These are phyloP conservation scores for Aspergillus novofumigatus DNA, from an alignment of 2,329 filamentous ascomycete genomes.

Conservation along the genomic window DNA sequence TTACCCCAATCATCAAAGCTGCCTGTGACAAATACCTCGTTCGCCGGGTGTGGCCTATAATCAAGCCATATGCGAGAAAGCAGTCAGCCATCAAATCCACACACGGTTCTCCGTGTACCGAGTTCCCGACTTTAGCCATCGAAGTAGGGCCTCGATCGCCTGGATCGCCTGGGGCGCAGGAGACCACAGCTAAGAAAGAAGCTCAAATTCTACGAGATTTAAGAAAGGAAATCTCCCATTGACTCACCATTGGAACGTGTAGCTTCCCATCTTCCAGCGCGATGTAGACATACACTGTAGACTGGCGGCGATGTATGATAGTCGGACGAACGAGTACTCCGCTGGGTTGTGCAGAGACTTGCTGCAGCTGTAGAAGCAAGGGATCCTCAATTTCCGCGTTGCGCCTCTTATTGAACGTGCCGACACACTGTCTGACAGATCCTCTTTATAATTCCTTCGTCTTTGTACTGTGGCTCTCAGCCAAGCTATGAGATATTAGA, in stretches of 20 bases:
- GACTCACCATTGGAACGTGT: constrained; percentile 38
- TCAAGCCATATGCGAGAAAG: constrained; percentile 16
- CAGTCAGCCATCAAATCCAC: constrained; percentile 25
- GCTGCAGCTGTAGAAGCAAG: neutral
- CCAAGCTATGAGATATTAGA: neutral
- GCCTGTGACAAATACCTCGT: constrained; percentile 90
- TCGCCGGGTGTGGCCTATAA: constrained; percentile 73
- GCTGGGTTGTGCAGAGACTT: neutral
- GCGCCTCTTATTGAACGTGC: neutral
- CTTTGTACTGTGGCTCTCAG: neutral
- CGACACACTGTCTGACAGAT: neutral
- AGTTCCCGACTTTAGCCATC: constrained; percentile 6
- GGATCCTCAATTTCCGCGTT: neutral
- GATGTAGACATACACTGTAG: neutral
- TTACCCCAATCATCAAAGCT: constrained; percentile 94
- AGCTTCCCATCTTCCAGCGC: constrained; percentile 28
- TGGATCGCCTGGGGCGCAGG: neutral
- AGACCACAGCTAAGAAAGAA: neutral
- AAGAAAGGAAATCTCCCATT: neutral
- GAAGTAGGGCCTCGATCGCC: neutral
- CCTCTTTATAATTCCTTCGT: neutral
- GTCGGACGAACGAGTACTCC: neutral
- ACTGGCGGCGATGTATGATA: neutral
- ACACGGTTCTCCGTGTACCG: neutral
- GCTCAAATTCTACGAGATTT: neutral